phyloP scores from a whole-genome alignment of 176 grass and related monocot species.

The Calamus simplicifolius region DNA sequence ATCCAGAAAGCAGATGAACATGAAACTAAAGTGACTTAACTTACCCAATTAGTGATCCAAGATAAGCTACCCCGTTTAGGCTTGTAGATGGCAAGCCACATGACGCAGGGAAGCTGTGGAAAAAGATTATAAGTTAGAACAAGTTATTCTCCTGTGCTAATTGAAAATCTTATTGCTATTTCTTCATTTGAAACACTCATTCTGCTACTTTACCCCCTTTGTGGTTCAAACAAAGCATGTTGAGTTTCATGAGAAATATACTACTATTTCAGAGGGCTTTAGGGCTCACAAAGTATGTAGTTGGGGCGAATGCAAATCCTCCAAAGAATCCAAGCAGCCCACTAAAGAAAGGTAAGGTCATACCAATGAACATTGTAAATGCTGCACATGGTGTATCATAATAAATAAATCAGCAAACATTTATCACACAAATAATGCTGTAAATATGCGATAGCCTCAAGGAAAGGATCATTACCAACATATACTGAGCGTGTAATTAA shows the following conservation, averaged over 20 bases:
- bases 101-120: slow-evolving; percentile 76
- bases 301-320: slow-evolving; percentile 75
- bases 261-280: not conserved
- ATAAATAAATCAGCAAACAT: not conserved
- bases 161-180: no score
- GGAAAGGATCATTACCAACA: slow-evolving; percentile 45
- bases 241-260: no score
- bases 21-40: not conserved
- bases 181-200: no score
- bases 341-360: slow-evolving; percentile 81
- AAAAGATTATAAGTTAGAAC: not conserved
- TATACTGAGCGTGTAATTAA: slow-evolving; percentile 48
- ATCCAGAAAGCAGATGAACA: not conserved
- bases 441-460: no score
- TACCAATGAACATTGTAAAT: slow-evolving; percentile 86
- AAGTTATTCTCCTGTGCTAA: no score
- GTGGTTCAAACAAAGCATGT: no score
- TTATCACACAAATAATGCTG: no score
- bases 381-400: slow-evolving; percentile 31
- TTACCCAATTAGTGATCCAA: slow-evolving; percentile 83
- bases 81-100: slow-evolving; percentile 87
- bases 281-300: slow-evolving; percentile 73
- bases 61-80: slow-evolving; percentile 67
- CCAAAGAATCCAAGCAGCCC: slow-evolving; percentile 84
- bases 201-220: no score